Evolutionary conservation across 352 stramenopile species (phyloP).

Genomic region (Phytophthora sp.): DNA sequence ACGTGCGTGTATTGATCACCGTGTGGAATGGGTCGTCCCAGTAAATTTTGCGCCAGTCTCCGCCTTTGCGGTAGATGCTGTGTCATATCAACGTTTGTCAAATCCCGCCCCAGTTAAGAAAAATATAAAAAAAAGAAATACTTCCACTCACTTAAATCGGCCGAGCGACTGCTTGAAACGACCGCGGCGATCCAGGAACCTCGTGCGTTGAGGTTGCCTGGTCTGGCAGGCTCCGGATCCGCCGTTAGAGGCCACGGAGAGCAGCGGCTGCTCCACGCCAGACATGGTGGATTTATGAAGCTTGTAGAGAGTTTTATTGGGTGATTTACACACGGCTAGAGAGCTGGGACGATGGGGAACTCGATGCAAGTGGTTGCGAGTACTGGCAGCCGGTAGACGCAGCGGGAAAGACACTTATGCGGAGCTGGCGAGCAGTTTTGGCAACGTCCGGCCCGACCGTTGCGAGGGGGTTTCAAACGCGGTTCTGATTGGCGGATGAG

Average conservation of each 20-base stretch:
- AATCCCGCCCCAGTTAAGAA: not conserved
- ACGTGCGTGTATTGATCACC: constrained; percentile 87
- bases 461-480: not conserved
- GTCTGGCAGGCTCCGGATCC: constrained; percentile 1
- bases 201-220: constrained; percentile 14
- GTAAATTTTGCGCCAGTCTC: constrained; percentile 86
- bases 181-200: constrained; percentile 69
- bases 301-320: not conserved
- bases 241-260: constrained; percentile 31
- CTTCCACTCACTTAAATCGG: constrained; percentile 62
- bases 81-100: constrained; percentile 4
- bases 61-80: constrained; percentile 70
- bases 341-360: constrained; percentile 8
- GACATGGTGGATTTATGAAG: constrained; percentile 19
- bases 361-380: not conserved
- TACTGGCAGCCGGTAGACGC: not conserved
- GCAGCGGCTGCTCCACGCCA: constrained; percentile 42
- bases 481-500: constrained; percentile 8
- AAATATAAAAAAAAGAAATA: constrained; percentile 7
- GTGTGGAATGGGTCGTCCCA: constrained; percentile 88
- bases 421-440: not conserved
- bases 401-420: not conserved
- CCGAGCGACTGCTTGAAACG: constrained; percentile 77
- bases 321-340: constrained; percentile 6
- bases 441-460: not conserved